Evolutionary conservation across 176 grass and related monocot genomes (phyloP), one percentile per base, ranked within the genome.

Genomic region (Musa beccarii): DNA sequence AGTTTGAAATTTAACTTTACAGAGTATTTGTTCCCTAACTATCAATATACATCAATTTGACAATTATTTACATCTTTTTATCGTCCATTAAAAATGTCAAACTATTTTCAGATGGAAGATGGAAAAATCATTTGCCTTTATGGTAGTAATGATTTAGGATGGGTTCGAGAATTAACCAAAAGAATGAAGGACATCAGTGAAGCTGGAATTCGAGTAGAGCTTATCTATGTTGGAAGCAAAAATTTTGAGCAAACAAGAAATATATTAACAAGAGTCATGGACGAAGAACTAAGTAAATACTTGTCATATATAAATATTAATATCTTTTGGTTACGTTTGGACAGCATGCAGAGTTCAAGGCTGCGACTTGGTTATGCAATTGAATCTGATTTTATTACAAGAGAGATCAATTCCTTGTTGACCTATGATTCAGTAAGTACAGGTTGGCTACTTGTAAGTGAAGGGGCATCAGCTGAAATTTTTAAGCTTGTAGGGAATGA

Each of bases 291-390:
- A 20, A 69, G 77, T 8, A 79, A 66, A 0, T 79, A 49, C 66
- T 59, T 79, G 77, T 49, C 77, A 11, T 53, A 43, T 20, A 66
- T 25, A 70, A 54, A 59, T 17, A 79, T 49, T 49, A 15, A 53
- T 11, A 79, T 79, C 24, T 79, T 79, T 49, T 79, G 77, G 77
- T 57, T 69, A 65, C 66, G 77, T 14, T 69, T 79, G 28, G 28
- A 79, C 16, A 79, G 65, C 77, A 79, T 79, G 66, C 16, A n/a
- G 57, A 57, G 77, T 79, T 79, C 77, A 49, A 79, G 54, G 25
- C 5, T 69, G 12, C 50, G 53, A 54, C 52, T 69, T 57, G 66
- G 77, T 1, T 57, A 79, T 12, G 6, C 66, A 51, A 49, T n/a
- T 69, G 66, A 79, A 70, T 57, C 77, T 23, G 77, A 70, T 14